phyloP scores from a whole-genome alignment of 257 asterid genomes.

The Rhazya stricta region DNA sequence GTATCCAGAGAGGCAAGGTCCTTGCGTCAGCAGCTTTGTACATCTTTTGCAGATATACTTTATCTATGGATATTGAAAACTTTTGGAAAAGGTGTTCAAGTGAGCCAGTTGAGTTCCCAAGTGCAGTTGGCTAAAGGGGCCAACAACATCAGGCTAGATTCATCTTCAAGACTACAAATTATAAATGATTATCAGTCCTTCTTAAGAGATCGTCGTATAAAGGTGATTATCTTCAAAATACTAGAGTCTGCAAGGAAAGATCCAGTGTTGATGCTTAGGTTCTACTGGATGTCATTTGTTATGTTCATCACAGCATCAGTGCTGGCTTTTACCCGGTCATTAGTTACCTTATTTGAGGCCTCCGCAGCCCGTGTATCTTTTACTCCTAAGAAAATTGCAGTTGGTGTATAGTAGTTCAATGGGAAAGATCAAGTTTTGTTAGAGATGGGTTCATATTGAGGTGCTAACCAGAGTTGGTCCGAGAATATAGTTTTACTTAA shows the following conservation, averaged over 20 bases:
- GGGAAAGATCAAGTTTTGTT: neutral
- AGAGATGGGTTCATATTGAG: neutral
- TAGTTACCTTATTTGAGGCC: slow-evolving; percentile 42
- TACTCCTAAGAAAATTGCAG: slow-evolving; percentile 37
- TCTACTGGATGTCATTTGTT: slow-evolving; percentile 53
- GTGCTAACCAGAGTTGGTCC: neutral
- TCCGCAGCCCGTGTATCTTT: slow-evolving; percentile 39
- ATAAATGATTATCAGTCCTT: slow-evolving; percentile 35
- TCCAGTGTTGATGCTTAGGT: slow-evolving; percentile 52
- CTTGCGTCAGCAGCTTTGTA: slow-evolving; percentile 60
- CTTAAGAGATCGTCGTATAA: slow-evolving; percentile 73
- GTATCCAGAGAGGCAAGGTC: slow-evolving; percentile 62
- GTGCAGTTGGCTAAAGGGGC: slow-evolving; percentile 19
- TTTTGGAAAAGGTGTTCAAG: slow-evolving; percentile 22
- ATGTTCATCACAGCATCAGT: slow-evolving; percentile 54
- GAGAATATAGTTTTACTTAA: neutral
- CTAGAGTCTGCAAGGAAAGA: slow-evolving; percentile 58
- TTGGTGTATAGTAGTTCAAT: slow-evolving; percentile 24
- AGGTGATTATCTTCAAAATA: slow-evolving; percentile 59
- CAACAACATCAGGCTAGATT: slow-evolving; percentile 23
- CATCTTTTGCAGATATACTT: slow-evolving; percentile 47
- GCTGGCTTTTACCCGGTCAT: slow-evolving; percentile 51
- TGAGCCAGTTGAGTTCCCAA: slow-evolving; percentile 30
- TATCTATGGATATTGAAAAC: slow-evolving; percentile 56
- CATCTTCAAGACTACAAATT: slow-evolving; percentile 20